These are phyloP conservation scores for Infundibulicybe gibba DNA, from an alignment of 768 basidiomycete species.

Conservation along the genomic window DNA sequence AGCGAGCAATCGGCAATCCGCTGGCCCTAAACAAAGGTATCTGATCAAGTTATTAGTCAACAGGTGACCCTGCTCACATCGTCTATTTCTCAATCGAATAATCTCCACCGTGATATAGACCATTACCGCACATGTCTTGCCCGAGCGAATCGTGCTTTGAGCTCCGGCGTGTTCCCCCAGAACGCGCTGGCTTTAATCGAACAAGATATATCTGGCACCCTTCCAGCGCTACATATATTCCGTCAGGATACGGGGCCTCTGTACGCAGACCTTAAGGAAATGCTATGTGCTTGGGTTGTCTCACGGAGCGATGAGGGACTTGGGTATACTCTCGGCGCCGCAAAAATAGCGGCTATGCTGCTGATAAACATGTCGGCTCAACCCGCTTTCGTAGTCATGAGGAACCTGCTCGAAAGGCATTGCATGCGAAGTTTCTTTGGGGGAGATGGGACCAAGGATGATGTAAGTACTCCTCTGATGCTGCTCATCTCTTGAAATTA, in stretches of 20 bases:
- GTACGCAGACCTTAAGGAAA: conserved; percentile 77
- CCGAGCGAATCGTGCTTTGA: conserved; percentile 69
- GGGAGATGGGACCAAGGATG: conserved; percentile 63
- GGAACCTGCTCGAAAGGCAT: conserved; percentile 83
- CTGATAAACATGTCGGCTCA: conserved; percentile 76
- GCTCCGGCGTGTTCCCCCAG: conserved; percentile 62
- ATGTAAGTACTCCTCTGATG: conserved; percentile 53
- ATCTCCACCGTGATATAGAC: conserved; percentile 38
- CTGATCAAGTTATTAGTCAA: conserved; percentile 9
- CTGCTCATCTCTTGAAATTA: conserved; percentile 3
- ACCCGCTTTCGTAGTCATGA: conserved; percentile 77
- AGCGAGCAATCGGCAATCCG: conserved; percentile 79
- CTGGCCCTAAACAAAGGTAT: conserved; percentile 80
- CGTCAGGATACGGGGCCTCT: conserved; percentile 72
- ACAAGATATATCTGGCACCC: conserved; percentile 67
- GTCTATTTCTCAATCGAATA: conserved; percentile 1
- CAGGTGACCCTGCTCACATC: not conserved
- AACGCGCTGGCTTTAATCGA: conserved; percentile 64
- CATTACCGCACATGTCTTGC: conserved; percentile 68
- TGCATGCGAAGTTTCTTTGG: conserved; percentile 85
- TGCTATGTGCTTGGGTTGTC: conserved; percentile 87
- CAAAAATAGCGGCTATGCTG: conserved; percentile 83
- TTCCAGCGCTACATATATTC: conserved; percentile 81
- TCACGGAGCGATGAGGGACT: conserved; percentile 80
- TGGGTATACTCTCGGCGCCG: conserved; percentile 64